phyloP scores from a whole-genome alignment of 2,329 filamentous ascomycete genomes.

The Ophiosphaerella korrae region DNA sequence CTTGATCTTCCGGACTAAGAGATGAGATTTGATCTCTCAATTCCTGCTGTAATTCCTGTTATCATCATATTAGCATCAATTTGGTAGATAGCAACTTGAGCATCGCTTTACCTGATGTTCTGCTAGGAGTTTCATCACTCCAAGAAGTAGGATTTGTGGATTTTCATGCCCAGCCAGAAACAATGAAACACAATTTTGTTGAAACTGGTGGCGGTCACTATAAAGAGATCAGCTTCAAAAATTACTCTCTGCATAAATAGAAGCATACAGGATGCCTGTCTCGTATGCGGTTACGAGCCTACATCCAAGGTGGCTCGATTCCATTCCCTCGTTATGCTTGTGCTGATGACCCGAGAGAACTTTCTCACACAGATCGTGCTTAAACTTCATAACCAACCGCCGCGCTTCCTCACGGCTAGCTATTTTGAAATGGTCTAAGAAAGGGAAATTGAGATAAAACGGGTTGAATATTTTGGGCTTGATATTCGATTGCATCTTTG shows the following conservation, averaged over 20 bases:
- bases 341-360: constrained; percentile 12
- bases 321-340: constrained; percentile 6
- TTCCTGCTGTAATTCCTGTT: neutral
- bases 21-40: neutral
- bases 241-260: neutral
- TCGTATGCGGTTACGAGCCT: constrained; percentile 13
- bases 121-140: constrained; percentile 12
- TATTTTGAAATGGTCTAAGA: constrained; percentile 12
- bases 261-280: constrained; percentile 3
- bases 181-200: constrained; percentile 14
- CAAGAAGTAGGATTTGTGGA: constrained; percentile 15
- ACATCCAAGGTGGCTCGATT: constrained; percentile 9
- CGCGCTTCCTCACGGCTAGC: constrained; percentile 13
- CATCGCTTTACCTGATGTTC: constrained; percentile 2
- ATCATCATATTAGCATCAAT: neutral
- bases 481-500: constrained; percentile 6
- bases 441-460: constrained; percentile 9
- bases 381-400: constrained; percentile 11
- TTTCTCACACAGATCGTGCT: constrained; percentile 8
- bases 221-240: neutral
- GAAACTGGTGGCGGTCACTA: constrained; percentile 9
- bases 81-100: neutral
- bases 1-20: constrained; percentile 1
- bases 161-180: constrained; percentile 19
- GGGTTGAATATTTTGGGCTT: constrained; percentile 12